Evolutionary conservation across 2,329 filamentous ascomycete species (phyloP).

Genomic region (Diaporthe eres): DNA sequence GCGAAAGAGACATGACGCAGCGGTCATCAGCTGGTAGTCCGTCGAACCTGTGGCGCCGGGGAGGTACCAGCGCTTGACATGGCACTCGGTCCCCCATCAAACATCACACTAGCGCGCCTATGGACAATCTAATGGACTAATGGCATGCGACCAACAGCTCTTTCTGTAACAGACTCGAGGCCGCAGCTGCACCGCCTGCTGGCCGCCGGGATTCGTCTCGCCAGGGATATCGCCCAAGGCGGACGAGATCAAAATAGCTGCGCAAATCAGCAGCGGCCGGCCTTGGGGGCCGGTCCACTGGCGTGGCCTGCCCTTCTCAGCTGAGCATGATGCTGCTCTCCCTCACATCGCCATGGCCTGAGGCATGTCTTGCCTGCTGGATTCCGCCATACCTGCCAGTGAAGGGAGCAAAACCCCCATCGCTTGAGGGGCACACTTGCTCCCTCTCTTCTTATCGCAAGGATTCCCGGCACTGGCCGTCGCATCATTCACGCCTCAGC

Average conservation of each 20-base stretch:
- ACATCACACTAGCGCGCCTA: slow-evolving; percentile 11
- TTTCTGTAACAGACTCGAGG: slow-evolving; percentile 37
- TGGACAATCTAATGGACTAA: slow-evolving; percentile 21
- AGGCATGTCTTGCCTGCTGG: slow-evolving; percentile 5
- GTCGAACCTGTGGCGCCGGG: background rate
- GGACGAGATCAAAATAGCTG: slow-evolving; percentile 31
- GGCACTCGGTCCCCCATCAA: slow-evolving; percentile 9
- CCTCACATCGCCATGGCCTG: background rate
- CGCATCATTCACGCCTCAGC: slow-evolving; percentile 17
- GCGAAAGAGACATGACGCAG: slow-evolving; percentile 29
- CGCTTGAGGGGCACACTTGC: background rate
- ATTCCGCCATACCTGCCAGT: background rate
- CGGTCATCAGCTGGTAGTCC: slow-evolving; percentile 31
- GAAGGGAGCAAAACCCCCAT: background rate
- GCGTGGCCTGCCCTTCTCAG: slow-evolving; percentile 14
- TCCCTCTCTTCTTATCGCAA: slow-evolving; percentile 4
- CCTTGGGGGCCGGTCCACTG: background rate
- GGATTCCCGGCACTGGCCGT: slow-evolving; percentile 9
- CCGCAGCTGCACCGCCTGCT: slow-evolving; percentile 6
- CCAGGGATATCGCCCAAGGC: slow-evolving; percentile 6
- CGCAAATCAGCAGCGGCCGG: slow-evolving; percentile 30
- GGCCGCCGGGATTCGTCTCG: slow-evolving; percentile 23
- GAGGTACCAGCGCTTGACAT: slow-evolving; percentile 25
- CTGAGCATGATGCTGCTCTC: background rate
- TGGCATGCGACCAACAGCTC: slow-evolving; percentile 28